These are phyloP conservation scores for Allium sativum DNA, from an alignment of 106 monocot genomes.

Conservation along the genomic window DNA sequence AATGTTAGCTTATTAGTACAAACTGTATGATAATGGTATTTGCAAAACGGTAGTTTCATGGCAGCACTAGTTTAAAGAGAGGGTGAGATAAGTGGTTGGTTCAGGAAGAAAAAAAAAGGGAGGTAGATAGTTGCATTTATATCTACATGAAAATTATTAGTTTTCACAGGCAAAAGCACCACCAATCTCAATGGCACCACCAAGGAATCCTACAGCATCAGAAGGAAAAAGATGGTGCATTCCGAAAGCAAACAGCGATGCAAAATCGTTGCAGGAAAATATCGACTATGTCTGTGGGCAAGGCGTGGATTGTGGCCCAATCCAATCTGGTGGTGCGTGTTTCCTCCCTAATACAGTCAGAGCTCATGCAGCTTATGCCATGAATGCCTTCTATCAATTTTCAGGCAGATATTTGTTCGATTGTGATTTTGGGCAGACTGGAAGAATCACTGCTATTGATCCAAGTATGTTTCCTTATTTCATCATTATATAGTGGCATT, in stretches of 20 bases:
- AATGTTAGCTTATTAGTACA: too few relatives aligned
- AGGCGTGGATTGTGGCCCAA: conserved; percentile 39
- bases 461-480: conserved; percentile 32
- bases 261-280: conserved; percentile 36
- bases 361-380: conserved; percentile 54
- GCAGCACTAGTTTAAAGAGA: too few relatives aligned
- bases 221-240: conserved; percentile 43
- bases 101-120: too few relatives aligned
- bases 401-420: conserved; percentile 29
- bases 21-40: too few relatives aligned
- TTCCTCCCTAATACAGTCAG: conserved; percentile 29
- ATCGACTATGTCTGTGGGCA: conserved; percentile 49
- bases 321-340: conserved; percentile 43
- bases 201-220: not conserved
- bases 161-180: not conserved
- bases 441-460: conserved; percentile 25
- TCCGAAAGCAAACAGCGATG: conserved; percentile 24
- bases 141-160: too few relatives aligned
- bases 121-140: too few relatives aligned
- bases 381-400: conserved; percentile 59
- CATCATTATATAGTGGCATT: not conserved
- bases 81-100: too few relatives aligned
- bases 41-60: too few relatives aligned
- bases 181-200: not conserved
- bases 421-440: conserved; percentile 52